Base-by-base conservation (phyloP, 768 basidiomycete species). In the Auriscalpium microsporum region DNA sequence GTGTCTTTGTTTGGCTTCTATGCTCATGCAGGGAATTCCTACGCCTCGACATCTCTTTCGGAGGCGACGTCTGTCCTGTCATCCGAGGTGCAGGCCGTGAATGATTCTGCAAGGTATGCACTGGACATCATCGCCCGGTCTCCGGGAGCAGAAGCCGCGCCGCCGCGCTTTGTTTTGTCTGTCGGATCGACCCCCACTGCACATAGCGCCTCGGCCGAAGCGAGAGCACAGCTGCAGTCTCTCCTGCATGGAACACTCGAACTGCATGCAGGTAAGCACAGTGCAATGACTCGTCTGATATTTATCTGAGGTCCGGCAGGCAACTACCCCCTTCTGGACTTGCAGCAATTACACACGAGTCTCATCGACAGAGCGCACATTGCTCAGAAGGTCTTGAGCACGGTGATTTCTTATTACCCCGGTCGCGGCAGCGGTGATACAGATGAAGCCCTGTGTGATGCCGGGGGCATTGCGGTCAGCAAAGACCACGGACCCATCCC, bases 111-210 rank as follows among this genome's bases (percentile, higher is more conserved):
- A 0, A 72, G 70, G 28, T 70, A 79, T 49, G 82, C 80, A 0
- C 64, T 84, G 34, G 72, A 74, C 40, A 28, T 28, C 7, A 28
- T 28, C 28, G 28, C 28, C 5, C 28, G 28, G 28, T 28, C 7
- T 7, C 28, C 28, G 5, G 28, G 28, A 28, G 4, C 28, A 28
- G 28, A 28, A 7, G 28, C 28, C 28, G 4, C 7, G 7, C 4
- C 28, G 28, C 68, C 72, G 38, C 76, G 79, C 6, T 91, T 87
- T 62, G 77, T 89, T 2, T 71, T 94, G 37, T 86, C 87, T 2
- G 84, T 93, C 2, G 90, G 91, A 19, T 86, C 90, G n/a, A 93
- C 91, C 2, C 91, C 91, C 1, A 84, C 90, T 2, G 91, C 90
- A 0, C 87, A 92, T 64, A 85, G 86, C 10, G 88, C 86, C 11